These are phyloP conservation scores for Phytophthora tentaculata DNA, from an alignment of 352 stramenopile species.

Conservation along the genomic window DNA sequence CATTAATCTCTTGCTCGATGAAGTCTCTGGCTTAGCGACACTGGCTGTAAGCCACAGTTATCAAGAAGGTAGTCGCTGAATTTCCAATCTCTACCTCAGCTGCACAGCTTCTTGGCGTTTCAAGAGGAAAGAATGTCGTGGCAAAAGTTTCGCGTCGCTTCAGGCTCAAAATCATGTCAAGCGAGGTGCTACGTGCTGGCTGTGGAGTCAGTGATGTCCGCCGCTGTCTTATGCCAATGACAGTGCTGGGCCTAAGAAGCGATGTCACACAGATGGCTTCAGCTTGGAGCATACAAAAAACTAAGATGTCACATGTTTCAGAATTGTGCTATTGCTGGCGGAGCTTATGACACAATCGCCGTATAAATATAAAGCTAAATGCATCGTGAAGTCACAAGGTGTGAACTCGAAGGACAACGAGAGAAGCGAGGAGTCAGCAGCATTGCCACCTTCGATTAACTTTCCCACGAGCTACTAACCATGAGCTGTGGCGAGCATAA, in stretches of 20 bases:
- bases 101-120: conserved; percentile 12
- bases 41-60: no score
- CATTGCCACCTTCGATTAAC: neutral
- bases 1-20: neutral
- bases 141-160: conserved; percentile 21
- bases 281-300: conserved; percentile 31
- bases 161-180: neutral
- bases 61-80: neutral
- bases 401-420: conserved; percentile 5
- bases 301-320: conserved; percentile 3
- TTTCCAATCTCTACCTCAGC: neutral
- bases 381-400: neutral
- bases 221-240: no score
- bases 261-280: conserved; percentile 17
- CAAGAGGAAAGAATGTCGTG: conserved; percentile 1
- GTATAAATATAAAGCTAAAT: conserved; percentile 23
- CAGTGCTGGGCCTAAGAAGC: no score
- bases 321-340: conserved; percentile 13
- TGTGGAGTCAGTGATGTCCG: no score
- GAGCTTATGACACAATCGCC: conserved; percentile 18
- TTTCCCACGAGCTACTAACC: neutral
- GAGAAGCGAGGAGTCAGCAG: neutral
- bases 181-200: no score
- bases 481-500: conserved; percentile 32
- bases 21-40: no score